Conservation (phyloP, 2,329 filamentous ascomycete genomes). For the Lasiodiplodia sp. region DNA sequence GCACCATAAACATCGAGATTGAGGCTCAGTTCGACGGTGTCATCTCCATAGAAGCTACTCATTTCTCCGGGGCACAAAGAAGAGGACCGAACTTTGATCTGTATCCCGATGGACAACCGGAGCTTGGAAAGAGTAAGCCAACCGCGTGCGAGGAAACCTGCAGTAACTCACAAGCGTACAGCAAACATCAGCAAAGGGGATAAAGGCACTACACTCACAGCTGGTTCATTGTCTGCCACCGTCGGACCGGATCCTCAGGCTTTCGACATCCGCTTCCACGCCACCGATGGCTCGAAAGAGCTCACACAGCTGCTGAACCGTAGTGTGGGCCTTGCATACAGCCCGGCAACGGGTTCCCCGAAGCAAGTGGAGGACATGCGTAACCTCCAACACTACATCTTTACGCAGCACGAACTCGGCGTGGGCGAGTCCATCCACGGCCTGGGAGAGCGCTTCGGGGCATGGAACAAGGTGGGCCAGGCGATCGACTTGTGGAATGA, state of each 20-base stretch:
- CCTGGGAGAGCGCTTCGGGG: constrained; percentile 77
- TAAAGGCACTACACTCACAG: constrained; percentile 58
- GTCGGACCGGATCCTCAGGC: constrained; percentile 57
- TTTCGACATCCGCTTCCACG: constrained; percentile 65
- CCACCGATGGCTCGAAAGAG: constrained; percentile 56
- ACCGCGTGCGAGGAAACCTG: constrained; percentile 30
- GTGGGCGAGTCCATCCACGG: constrained; percentile 74
- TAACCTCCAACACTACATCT: constrained; percentile 50
- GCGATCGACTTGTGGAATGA: constrained; percentile 69
- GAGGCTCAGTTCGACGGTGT: constrained; percentile 65
- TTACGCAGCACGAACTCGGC: constrained; percentile 54
- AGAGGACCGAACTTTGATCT: constrained; percentile 66
- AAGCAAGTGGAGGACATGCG: constrained; percentile 62
- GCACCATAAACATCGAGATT: constrained; percentile 64
- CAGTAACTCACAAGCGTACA: neutral
- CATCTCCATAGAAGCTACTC: constrained; percentile 66
- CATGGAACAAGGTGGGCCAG: constrained; percentile 79
- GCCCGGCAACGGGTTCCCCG: constrained; percentile 60
- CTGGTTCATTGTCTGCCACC: constrained; percentile 62
- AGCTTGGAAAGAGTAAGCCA: constrained; percentile 32
- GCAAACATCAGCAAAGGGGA: constrained; percentile 51
- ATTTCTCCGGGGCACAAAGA: constrained; percentile 62
- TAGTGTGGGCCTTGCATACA: constrained; percentile 66
- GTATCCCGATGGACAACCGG: constrained; percentile 61
- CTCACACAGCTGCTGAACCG: constrained; percentile 64